phyloP scores from a whole-genome alignment of 352 stramenopile species.

The Phytophthora pseudosyringae region DNA sequence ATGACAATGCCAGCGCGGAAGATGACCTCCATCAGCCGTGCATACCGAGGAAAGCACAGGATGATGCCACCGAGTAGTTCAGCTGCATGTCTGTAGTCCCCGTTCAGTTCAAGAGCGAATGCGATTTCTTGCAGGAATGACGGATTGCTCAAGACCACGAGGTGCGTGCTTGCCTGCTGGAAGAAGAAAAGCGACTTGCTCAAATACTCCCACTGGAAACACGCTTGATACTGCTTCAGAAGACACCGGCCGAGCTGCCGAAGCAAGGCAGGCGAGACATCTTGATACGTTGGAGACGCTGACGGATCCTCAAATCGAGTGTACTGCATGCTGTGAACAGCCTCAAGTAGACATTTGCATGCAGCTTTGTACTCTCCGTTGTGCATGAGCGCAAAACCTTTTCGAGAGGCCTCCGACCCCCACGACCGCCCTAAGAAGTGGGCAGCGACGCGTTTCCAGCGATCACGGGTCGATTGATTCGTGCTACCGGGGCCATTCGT shows the following conservation, averaged over 20 bases:
- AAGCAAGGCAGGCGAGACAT: conserved; percentile 36
- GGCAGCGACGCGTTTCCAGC: conserved; percentile 50
- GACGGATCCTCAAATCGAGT: conserved; percentile 4
- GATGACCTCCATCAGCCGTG: conserved; percentile 55
- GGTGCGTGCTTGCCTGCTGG: conserved; percentile 48
- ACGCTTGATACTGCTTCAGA: conserved; percentile 42
- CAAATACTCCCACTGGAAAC: conserved; percentile 39
- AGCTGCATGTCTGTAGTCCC: conserved; percentile 50
- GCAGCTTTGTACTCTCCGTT: conserved; percentile 46
- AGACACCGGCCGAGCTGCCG: conserved; percentile 57
- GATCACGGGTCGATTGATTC: conserved; percentile 40
- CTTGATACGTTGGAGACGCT: conserved; percentile 13
- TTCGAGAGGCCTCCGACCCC: conserved; percentile 44
- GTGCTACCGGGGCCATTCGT: conserved; percentile 31
- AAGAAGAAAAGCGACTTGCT: conserved; percentile 58
- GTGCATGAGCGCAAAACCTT: conserved; percentile 54
- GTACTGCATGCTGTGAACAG: conserved; percentile 35
- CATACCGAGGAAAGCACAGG: conserved; percentile 63
- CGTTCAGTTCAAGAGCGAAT: conserved; percentile 47
- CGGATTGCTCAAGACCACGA: conserved; percentile 57
- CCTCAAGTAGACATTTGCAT: conserved; percentile 33
- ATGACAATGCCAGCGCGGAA: conserved; percentile 74
- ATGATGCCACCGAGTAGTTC: conserved; percentile 67
- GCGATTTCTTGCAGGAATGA: conserved; percentile 71
- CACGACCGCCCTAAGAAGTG: conserved; percentile 51